phyloP scores from a whole-genome alignment of 441 rosid species.

The Codiaeum variegatum region DNA sequence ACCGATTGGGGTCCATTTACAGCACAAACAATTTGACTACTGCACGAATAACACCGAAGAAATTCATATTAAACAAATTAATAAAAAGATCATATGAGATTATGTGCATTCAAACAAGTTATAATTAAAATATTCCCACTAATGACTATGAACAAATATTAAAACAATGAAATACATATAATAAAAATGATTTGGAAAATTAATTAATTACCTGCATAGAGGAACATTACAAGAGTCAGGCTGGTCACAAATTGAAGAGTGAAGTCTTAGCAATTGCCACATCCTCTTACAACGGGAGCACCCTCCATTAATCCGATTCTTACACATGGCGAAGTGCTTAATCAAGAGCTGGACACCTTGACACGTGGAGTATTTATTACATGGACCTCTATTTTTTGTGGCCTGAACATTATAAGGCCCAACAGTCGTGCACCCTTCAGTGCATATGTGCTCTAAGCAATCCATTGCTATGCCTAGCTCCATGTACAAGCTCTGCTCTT shows the following conservation, averaged over 20 bases:
- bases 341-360: constrained; percentile 71
- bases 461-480: constrained; percentile 80
- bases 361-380: constrained; percentile 59
- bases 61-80: too few species aligned
- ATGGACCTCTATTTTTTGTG: constrained; percentile 35
- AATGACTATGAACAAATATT: background rate
- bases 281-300: constrained; percentile 78
- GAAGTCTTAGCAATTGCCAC: constrained; percentile 89
- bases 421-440: constrained; percentile 72
- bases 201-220: constrained; percentile 68
- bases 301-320: constrained; percentile 52
- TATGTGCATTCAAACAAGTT: too few species aligned
- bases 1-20: background rate
- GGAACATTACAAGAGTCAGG: constrained; percentile 69
- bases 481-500: constrained; percentile 55
- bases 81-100: too few species aligned
- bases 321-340: constrained; percentile 66
- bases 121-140: background rate
- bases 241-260: constrained; percentile 69
- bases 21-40: background rate
- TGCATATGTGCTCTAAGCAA: constrained; percentile 82
- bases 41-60: too few species aligned
- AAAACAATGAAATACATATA: background rate
- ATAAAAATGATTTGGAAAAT: background rate
- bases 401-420: constrained; percentile 51